Percentiles rank a stretch among this genome's conserved stretches.
Evolutionary conservation across 176 grass and related monocot genomes (phyloP).

Genomic region (Oryza australiensis): DNA sequence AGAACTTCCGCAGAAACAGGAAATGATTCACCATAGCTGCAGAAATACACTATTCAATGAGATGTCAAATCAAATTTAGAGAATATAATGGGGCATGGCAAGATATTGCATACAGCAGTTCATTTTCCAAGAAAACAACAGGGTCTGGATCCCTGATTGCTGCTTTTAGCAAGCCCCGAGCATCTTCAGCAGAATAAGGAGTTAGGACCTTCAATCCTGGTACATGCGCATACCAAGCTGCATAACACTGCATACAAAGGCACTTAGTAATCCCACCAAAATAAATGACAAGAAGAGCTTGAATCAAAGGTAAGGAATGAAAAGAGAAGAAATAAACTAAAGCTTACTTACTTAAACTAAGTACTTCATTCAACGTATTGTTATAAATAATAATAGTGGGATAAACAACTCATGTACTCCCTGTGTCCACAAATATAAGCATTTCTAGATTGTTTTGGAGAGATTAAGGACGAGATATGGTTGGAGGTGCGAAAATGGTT

Average conservation of each 20-base stretch:
- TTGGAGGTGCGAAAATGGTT: no score
- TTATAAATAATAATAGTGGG: not conserved
- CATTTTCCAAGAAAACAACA: constrained; percentile 99
- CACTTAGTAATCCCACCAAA: constrained; percentile 4
- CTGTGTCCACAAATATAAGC: no score
- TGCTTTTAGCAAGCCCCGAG: constrained; percentile 91
- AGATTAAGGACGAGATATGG: no score
- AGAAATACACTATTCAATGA: constrained; percentile 33
- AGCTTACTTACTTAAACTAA: not conserved
- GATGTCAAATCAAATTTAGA: constrained; percentile 10
- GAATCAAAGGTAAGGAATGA: not conserved
- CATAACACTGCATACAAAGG: constrained; percentile 83
- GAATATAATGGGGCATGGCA: not conserved
- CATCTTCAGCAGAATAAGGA: constrained; percentile 93
- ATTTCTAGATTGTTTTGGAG: no score
- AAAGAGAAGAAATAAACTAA: not conserved
- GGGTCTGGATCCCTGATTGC: constrained; percentile 98
- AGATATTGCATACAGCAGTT: constrained; percentile 73
- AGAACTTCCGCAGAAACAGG: constrained; percentile 88
- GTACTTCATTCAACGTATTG: not conserved
- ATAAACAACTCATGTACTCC: constrained; percentile 18
- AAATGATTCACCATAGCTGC: constrained; percentile 89
- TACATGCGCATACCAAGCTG: constrained; percentile 97
- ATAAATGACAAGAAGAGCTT: not conserved
- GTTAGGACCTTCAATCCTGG: constrained; percentile 88